Conservation (phyloP, 306 rosid genomes). For the Castanopsis chinensis region DNA sequence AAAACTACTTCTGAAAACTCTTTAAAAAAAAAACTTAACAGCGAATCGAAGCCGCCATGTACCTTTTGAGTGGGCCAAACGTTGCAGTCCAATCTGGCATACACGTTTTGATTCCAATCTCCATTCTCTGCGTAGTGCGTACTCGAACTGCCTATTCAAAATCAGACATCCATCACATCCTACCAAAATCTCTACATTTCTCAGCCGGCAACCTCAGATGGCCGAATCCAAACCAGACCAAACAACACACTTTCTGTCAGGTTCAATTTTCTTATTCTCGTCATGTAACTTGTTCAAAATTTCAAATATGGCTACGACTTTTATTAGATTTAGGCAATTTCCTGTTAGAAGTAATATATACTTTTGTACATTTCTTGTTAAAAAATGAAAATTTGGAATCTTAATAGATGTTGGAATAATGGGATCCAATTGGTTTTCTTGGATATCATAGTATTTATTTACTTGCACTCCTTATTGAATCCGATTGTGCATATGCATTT, state of each 20-base stretch:
- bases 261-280: slow-evolving; percentile 9
- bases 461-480: neutral
- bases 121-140: neutral
- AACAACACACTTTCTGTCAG: neutral
- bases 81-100: neutral
- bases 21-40: too few relatives aligned
- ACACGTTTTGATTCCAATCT: neutral
- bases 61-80: neutral
- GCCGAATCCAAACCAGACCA: slow-evolving; percentile 11
- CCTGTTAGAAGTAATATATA: neutral
- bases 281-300: neutral
- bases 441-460: neutral
- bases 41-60: neutral
- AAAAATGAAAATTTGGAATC: neutral
- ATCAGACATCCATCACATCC: neutral
- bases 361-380: neutral
- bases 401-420: neutral
- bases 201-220: slow-evolving; percentile 6
- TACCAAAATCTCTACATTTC: neutral
- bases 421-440: neutral
- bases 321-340: neutral
- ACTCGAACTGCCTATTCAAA: neutral
- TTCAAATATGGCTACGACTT: too few relatives aligned
- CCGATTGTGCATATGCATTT: neutral
- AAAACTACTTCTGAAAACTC: too few relatives aligned